Percentiles rank a stretch among this genome's conserved stretches.
Conservation (phyloP, 2,329 filamentous ascomycete genomes). For the Aureobasidium zeae region DNA sequence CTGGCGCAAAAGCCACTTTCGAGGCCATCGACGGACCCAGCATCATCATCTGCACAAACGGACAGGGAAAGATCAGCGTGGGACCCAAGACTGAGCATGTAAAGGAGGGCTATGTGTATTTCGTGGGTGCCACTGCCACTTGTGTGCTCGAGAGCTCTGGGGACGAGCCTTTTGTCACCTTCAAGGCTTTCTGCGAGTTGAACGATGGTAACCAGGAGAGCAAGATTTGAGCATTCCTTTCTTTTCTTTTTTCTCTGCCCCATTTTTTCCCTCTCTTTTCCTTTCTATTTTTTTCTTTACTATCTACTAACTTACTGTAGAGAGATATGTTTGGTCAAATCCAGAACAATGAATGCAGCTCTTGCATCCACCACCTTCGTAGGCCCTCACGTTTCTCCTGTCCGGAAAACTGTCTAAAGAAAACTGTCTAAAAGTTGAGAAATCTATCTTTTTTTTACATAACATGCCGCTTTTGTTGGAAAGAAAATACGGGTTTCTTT, state of each 20-base stretch:
- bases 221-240: constrained; percentile 8
- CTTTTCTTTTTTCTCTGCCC: background rate
- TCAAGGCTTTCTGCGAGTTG: constrained; percentile 90
- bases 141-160: constrained; percentile 61
- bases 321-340: too few relatives aligned
- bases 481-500: too few relatives aligned
- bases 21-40: constrained; percentile 81
- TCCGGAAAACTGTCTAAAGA: too few relatives aligned
- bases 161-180: constrained; percentile 70
- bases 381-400: too few relatives aligned
- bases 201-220: constrained; percentile 42
- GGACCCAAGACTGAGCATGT: constrained; percentile 68
- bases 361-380: too few relatives aligned
- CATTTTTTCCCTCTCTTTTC: background rate
- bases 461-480: too few relatives aligned
- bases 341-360: too few relatives aligned
- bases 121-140: constrained; percentile 79
- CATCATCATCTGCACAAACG: constrained; percentile 82
- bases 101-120: constrained; percentile 43
- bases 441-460: too few relatives aligned
- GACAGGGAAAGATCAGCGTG: constrained; percentile 73
- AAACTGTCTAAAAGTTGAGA: too few relatives aligned
- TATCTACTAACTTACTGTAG: too few relatives aligned
- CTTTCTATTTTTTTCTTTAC: too few relatives aligned
- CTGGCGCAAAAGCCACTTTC: constrained; percentile 75